A percentile compares a stretch with the other conserved stretches of the same genome.
Conservation (phyloP, 805 yeast species). For the Spathaspora girioi region DNA sequence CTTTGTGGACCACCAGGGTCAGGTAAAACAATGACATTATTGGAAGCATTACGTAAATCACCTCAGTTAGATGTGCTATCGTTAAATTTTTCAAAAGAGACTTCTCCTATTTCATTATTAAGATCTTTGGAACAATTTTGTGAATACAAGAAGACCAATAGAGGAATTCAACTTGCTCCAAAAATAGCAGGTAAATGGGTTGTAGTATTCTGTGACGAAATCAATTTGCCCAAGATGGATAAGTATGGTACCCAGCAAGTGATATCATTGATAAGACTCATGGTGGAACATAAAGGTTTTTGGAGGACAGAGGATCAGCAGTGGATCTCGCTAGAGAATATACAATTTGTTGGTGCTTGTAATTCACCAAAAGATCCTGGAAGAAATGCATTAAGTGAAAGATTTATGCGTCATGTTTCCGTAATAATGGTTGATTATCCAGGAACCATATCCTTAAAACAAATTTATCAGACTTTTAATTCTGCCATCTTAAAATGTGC, state of each 20-base stretch:
- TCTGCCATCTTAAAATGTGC: slow-evolving; percentile 53
- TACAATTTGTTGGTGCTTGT: slow-evolving; percentile 94
- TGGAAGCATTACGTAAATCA: slow-evolving; percentile 60
- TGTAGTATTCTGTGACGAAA: slow-evolving; percentile 87
- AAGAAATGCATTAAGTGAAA: slow-evolving; percentile 48
- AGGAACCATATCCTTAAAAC: slow-evolving; percentile 51
- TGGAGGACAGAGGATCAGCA: slow-evolving; percentile 58
- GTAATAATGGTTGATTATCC: slow-evolving; percentile 81
- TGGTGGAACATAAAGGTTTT: slow-evolving; percentile 72
- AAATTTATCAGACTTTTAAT: slow-evolving; percentile 63
- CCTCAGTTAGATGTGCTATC: slow-evolving; percentile 59
- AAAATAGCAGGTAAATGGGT: slow-evolving; percentile 60
- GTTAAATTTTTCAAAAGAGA: slow-evolving; percentile 80
- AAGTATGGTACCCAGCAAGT: slow-evolving; percentile 70
- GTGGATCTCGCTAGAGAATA: slow-evolving; percentile 63
- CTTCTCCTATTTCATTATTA: slow-evolving; percentile 58
- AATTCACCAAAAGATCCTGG: slow-evolving; percentile 86
- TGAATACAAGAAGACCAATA: slow-evolving; percentile 47
- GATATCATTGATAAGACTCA: slow-evolving; percentile 67
- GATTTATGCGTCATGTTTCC: slow-evolving; percentile 67
- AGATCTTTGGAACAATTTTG: slow-evolving; percentile 72
- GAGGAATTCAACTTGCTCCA: slow-evolving; percentile 58
- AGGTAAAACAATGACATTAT: slow-evolving; percentile 90
- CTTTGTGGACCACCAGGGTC: slow-evolving; percentile 97
- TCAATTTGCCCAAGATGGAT: slow-evolving; percentile 76